Percentiles rank a stretch among this genome's conserved stretches.
phyloP scores from a whole-genome alignment of 2,329 filamentous ascomycete genomes.

The Neonectria coccinea region DNA sequence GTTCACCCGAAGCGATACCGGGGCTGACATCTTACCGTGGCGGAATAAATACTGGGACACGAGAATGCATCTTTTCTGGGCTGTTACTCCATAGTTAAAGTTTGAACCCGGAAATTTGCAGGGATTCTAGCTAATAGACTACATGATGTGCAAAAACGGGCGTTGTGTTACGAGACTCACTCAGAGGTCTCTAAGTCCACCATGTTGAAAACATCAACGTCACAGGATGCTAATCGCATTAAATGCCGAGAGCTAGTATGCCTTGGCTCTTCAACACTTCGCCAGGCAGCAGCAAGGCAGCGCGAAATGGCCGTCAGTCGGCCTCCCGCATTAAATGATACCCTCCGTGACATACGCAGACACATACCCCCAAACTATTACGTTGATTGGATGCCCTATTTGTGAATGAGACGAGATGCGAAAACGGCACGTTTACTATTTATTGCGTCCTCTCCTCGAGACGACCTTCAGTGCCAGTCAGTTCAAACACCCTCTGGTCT shows the following conservation, averaged over 20 bases:
- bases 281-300: neutral
- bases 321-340: neutral
- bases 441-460: neutral
- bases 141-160: neutral
- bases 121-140: neutral
- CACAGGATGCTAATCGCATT: neutral
- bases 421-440: neutral
- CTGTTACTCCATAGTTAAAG: too few species aligned
- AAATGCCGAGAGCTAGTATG: too few species aligned
- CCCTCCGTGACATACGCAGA: neutral
- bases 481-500: neutral
- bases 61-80: neutral
- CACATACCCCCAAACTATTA: neutral
- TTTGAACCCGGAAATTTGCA: neutral
- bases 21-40: too few species aligned
- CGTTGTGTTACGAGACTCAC: neutral
- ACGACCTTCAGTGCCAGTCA: too few species aligned
- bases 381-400: neutral
- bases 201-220: too few species aligned
- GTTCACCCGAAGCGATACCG: neutral
- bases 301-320: neutral
- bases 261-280: too few species aligned
- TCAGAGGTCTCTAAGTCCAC: neutral
- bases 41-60: neutral
- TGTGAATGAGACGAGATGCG: too few species aligned